Evolutionary conservation across 108 stramenopile genomes (phyloP), one percentile per base, ranked within the genome.

Genomic region (Cyclotella cryptica): DNA sequence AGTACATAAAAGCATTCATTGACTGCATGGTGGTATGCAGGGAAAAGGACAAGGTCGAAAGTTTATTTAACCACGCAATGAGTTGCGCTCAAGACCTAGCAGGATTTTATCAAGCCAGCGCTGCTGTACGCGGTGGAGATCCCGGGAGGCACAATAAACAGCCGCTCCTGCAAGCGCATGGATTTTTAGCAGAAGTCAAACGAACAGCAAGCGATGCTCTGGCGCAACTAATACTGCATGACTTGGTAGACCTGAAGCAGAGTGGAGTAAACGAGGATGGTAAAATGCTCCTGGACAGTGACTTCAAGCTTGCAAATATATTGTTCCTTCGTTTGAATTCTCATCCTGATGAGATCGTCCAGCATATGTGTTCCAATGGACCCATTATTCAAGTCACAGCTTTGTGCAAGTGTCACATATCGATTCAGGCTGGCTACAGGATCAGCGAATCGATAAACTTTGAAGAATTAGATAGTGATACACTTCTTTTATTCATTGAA

Each of bases 301-400:
- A 85, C 49, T 75, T 93, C 80, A 90, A 89, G 75, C 70, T 78
- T 28, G 77, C 90, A 21, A 88, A 87, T 61, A 71, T 75, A 19
- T 84, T 88, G n/a, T 96, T 82, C 62, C 83, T 88, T 17, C 88
- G 90, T 12, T 78, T 96, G 29, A 84, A 96, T 53, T 89, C 88
- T 44, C 57, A 83, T 17, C 54, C 66, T 10, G 75, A 80, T 63
- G 89, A 88, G n/a, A 62, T 93, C 42, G 69, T 69, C 7, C 84
- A 81, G 72, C 75, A 78, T 70, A 76, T 81, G 77, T 55, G 72
- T 69, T 52, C 64, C 11, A 42, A 46, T 43, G 65, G 59, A 40
- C 74, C 71, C 11, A 57, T 90, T 15, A 52, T 39, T 45, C 90
- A 88, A 81, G 92, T 85, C 1, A 84, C 88, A 22, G 90, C 90